Evolutionary conservation across 2,329 filamentous ascomycete genomes (phyloP).

Genomic region (Zarea fungicola): DNA sequence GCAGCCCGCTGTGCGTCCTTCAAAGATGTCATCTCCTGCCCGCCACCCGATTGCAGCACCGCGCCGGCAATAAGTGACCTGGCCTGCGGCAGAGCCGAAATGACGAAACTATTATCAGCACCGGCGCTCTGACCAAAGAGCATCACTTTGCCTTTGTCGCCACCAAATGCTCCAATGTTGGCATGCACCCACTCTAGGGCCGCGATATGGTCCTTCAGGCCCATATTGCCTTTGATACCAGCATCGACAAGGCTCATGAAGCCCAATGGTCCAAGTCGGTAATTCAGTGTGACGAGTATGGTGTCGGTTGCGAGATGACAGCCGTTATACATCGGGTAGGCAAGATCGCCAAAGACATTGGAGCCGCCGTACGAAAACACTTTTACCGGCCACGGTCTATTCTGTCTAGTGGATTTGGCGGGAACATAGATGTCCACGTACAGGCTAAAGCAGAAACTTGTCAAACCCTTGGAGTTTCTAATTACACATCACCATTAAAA

Average conservation of each 20-base stretch:
- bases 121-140: conserved; percentile 4
- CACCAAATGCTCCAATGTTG: conserved; percentile 13
- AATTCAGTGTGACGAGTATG: conserved; percentile 17
- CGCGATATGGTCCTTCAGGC: conserved; percentile 15
- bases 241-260: conserved; percentile 13
- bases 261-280: conserved; percentile 16
- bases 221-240: conserved; percentile 18
- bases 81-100: too few relatives aligned
- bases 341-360: not conserved
- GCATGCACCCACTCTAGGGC: conserved; percentile 42
- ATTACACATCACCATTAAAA: too few relatives aligned
- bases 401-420: not conserved
- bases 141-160: not conserved
- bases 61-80: too few relatives aligned
- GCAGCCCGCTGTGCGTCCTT: conserved; percentile 12
- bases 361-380: not conserved
- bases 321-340: not conserved
- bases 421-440: too few relatives aligned
- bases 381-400: not conserved
- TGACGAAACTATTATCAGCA: too few relatives aligned
- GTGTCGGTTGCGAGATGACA: conserved; percentile 8
- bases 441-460: too few relatives aligned
- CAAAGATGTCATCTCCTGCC: conserved; percentile 6
- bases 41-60: conserved; percentile 15
- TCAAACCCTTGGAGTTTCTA: too few relatives aligned